Evolutionary conservation across 352 stramenopile species (phyloP), one percentile per base, ranked within the genome.

Genomic region (Bremia lactucae): DNA sequence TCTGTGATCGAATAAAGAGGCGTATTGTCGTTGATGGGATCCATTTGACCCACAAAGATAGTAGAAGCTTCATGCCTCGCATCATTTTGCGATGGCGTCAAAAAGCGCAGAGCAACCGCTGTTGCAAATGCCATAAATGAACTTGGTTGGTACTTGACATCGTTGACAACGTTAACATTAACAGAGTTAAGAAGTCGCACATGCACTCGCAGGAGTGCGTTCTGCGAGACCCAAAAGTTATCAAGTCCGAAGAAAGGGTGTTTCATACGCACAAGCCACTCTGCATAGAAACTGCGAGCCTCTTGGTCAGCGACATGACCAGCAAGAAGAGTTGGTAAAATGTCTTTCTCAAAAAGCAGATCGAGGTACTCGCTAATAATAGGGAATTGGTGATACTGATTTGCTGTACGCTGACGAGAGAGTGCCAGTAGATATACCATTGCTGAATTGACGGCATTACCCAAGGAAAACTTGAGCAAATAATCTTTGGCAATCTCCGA

Each of bases 191-290:
- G 58, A 0, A 86, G 40, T 3, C 72, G 55, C 0, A 77, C 68
- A 23, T 45, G 15, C 24, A 62, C 67, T 53, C 70, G 71, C 40
- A 76, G 38, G 44, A 78, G 55, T 2, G 80, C 83, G 62, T 96
- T 97, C 68, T 97, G 88, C 6, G 59, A 72, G 36, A 97, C 87
- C 64, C 95, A 97, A 62, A 97, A 97, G 22, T 77, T 94, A 36
- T 86, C 84, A 18, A 97, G 55, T 13, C 91, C 87, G 65, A 97
- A 97, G 43, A 59, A 43, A 10, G 14, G 11, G 35, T 96, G 83
- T 16, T 77, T 37, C 31, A 97, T 36, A 13, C 91, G 73, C 31
- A 25, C 31, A 45, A 86, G 77, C 91, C 91, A 97, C 61, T 97
- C 89, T 21, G 70, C 53, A 42, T 81, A 88, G 20, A 59, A 55